Conservation (phyloP, 495 filamentous ascomycete genomes). For the Glarea lozoyensis region DNA sequence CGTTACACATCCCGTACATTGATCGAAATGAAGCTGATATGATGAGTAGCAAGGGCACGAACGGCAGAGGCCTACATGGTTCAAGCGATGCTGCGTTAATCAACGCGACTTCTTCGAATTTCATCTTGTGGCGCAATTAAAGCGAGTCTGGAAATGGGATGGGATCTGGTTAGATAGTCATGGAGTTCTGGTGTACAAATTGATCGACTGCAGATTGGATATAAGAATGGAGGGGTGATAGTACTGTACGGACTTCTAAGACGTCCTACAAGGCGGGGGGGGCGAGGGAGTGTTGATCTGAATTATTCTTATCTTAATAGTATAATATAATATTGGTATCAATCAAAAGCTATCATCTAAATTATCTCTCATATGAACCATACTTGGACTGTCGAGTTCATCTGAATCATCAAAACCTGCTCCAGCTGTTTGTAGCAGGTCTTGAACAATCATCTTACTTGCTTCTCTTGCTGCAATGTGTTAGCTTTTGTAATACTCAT, state of each 20-base stretch:
- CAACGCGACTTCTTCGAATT: neutral
- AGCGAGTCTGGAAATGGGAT: slow-evolving; percentile 2
- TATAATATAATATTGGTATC: too few relatives aligned
- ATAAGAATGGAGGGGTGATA: too few relatives aligned
- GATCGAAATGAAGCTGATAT: neutral
- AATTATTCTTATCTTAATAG: too few relatives aligned
- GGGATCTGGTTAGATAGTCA: neutral
- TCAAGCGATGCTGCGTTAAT: slow-evolving; percentile 3
- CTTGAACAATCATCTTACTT: slow-evolving; percentile 82
- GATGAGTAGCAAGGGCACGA: slow-evolving; percentile 5
- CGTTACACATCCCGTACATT: neutral
- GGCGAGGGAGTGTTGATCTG: too few relatives aligned
- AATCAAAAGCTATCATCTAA: slow-evolving; percentile 63
- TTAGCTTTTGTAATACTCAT: slow-evolving; percentile 2
- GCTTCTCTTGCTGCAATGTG: slow-evolving; percentile 65
- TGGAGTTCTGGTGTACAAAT: neutral
- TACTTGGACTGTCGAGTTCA: slow-evolving; percentile 55
- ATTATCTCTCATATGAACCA: slow-evolving; percentile 57
- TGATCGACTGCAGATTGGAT: too few relatives aligned
- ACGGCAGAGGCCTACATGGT: slow-evolving; percentile 17
- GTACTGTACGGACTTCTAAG: too few relatives aligned
- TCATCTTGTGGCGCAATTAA: slow-evolving; percentile 1
- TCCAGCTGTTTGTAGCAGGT: slow-evolving; percentile 79
- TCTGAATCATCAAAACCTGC: slow-evolving; percentile 44
- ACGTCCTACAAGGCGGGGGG: too few relatives aligned